A percentile compares a stretch with the other conserved stretches of the same genome.
Evolutionary conservation across 176 grass and related monocot genomes (phyloP).

Genomic region (Rhipidocladum racemiflorum): DNA sequence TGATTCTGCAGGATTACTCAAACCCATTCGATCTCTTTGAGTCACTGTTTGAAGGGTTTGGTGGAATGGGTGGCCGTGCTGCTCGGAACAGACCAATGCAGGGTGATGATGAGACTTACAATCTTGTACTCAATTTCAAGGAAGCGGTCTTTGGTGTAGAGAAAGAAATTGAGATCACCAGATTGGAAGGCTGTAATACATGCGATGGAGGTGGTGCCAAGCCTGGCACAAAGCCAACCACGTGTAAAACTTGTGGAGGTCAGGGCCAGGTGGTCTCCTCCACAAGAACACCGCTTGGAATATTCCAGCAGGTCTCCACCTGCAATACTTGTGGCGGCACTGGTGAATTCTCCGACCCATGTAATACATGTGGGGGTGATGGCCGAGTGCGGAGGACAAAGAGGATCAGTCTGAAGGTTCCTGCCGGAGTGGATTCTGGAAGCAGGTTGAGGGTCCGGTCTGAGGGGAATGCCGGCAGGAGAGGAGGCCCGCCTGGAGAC

Average conservation of each 20-base stretch:
- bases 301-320: conserved; percentile 95
- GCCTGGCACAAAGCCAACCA: conserved; percentile 79
- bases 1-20: conserved; percentile 69
- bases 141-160: conserved; percentile 92
- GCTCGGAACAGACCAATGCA: conserved; percentile 92
- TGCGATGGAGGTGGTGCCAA: conserved; percentile 88
- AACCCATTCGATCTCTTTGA: conserved; percentile 98
- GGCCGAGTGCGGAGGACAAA: conserved; percentile 85
- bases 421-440: conserved; percentile 92
- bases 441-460: conserved; percentile 89
- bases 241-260: conserved; percentile 80
- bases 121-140: conserved; percentile 92
- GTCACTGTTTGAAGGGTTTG: conserved; percentile 90
- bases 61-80: conserved; percentile 85
- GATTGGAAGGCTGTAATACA: conserved; percentile 75
- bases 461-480: conserved; percentile 82
- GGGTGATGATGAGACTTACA: conserved; percentile 90
- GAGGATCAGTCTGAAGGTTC: conserved; percentile 94
- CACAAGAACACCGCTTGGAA: conserved; percentile 83
- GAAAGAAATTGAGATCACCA: conserved; percentile 91
- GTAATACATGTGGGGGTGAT: conserved; percentile 80
- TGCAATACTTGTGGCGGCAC: conserved; percentile 88
- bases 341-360: conserved; percentile 86
- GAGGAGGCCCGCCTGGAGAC: conserved; percentile 93
- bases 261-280: conserved; percentile 93